phyloP scores from a whole-genome alignment of 805 yeast genomes.

The Diddensiella santjacobensis region DNA sequence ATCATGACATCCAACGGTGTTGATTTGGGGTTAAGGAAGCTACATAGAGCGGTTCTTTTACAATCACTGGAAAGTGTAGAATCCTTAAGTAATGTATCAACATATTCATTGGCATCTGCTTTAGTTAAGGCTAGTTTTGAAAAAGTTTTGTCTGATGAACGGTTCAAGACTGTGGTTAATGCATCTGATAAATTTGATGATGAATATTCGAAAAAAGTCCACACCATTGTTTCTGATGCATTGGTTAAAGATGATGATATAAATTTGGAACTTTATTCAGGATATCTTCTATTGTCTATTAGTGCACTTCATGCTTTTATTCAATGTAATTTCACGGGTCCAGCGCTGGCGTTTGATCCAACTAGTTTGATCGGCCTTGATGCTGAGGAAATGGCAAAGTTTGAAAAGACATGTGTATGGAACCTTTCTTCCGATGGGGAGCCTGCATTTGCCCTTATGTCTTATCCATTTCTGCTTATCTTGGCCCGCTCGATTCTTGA shows the following conservation, averaged over 20 bases:
- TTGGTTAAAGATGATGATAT: background rate
- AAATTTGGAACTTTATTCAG: background rate
- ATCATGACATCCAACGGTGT: background rate
- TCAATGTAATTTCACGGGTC: slow-evolving; percentile 83
- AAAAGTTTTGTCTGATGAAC: background rate
- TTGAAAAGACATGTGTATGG: slow-evolving; percentile 31
- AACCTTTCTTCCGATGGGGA: slow-evolving; percentile 61
- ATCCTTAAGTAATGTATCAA: background rate
- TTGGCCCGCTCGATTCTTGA: slow-evolving; percentile 46
- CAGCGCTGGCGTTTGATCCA: slow-evolving; percentile 46
- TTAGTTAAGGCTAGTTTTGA: background rate
- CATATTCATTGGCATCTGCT: background rate
- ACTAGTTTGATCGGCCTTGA: slow-evolving; percentile 26
- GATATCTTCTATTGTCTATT: slow-evolving; percentile 42
- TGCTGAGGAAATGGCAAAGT: slow-evolving; percentile 19
- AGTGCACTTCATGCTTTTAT: slow-evolving; percentile 63
- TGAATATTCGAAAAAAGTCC: background rate
- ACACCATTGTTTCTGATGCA: background rate
- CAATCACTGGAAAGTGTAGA: background rate
- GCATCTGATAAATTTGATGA: background rate
- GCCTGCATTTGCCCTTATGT: slow-evolving; percentile 59
- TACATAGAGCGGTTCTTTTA: background rate
- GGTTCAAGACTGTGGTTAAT: background rate
- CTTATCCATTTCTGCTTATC: slow-evolving; percentile 45
- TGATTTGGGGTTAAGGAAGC: background rate